Base-by-base conservation (phyloP, 495 filamentous ascomycete genomes). In the Lophium mytilinum region DNA sequence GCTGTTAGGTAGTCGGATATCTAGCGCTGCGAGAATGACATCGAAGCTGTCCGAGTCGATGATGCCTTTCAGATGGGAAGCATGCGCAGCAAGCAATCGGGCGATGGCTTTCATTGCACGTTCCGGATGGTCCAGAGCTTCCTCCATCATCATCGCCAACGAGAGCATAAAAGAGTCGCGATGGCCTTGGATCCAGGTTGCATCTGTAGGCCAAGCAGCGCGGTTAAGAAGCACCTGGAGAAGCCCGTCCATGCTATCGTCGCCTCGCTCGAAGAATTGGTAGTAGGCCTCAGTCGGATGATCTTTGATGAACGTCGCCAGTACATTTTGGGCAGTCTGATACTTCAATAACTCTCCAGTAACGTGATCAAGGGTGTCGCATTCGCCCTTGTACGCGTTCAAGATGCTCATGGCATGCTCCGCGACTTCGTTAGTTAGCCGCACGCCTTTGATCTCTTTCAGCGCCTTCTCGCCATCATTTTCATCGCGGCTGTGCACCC, bases 11-110 rank as follows among this genome's bases (percentile, higher is more conserved):
- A 89, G 76, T 15, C 90, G 81, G 73, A 87, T 81, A 65, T 96
- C 90, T 37, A 94, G 75, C 50, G 82, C 87, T 34, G 80, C 76
- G 9, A 95, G 71, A 49, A 96, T 81, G 42, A 88, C 87, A 63
- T 91, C 88, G 56, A 95, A 80, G 41, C 80, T 80, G 57, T 93
- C 86, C 45, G 80, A 77, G 64, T 94, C 90, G 37, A 96, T 77
- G 47, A 90, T 69, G 39, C 75, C 71, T 58, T 84, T 80, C 50
- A 95, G 64, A 49, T 75, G 73, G 0, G 68, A 72, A 0, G 81
- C 79, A 57, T 82, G 78, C n/a, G 78, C 75, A 21, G 79, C 78
- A 15, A 88, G 74, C 11, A 87, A 70, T 52, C 81, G 75, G 12
- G 85, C 77, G 49, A 88, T 78, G 24, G 78, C 81, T 61, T 82